These are phyloP conservation scores for Orychophragmus violaceus DNA, from an alignment of 345 rosid genomes.

Conservation along the genomic window DNA sequence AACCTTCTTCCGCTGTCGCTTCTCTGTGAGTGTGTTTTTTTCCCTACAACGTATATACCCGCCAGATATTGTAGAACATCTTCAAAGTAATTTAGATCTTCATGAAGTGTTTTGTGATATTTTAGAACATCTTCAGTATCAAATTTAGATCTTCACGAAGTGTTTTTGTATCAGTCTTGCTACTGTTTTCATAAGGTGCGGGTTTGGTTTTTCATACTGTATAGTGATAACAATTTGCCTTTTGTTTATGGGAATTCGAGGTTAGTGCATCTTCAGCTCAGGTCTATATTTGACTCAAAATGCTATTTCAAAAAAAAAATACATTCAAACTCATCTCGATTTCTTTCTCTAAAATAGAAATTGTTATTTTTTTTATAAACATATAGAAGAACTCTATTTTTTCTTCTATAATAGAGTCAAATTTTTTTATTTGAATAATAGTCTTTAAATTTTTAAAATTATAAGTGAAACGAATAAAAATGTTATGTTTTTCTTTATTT, in stretches of 20 bases:
- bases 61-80: neutral
- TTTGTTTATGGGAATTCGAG: neutral
- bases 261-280: neutral
- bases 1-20: constrained; percentile 38
- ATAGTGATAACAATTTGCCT: constrained; percentile 2
- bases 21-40: constrained; percentile 4
- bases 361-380: too few relatives aligned
- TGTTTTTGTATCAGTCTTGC: constrained; percentile 1
- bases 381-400: too few relatives aligned
- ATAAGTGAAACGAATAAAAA: too few relatives aligned
- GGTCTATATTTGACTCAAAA: too few relatives aligned
- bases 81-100: neutral
- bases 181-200: constrained; percentile 13
- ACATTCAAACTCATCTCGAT: too few relatives aligned
- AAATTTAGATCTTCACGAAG: neutral
- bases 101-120: neutral
- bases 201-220: constrained; percentile 4
- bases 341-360: too few relatives aligned
- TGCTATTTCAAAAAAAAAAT: too few relatives aligned
- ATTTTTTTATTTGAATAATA: too few relatives aligned
- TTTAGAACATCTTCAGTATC: neutral
- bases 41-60: neutral
- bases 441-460: too few relatives aligned
- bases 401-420: too few relatives aligned
- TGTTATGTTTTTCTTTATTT: too few relatives aligned